Conservation (phyloP, 352 stramenopile genomes). For the Globisporangium heterothallicum region DNA sequence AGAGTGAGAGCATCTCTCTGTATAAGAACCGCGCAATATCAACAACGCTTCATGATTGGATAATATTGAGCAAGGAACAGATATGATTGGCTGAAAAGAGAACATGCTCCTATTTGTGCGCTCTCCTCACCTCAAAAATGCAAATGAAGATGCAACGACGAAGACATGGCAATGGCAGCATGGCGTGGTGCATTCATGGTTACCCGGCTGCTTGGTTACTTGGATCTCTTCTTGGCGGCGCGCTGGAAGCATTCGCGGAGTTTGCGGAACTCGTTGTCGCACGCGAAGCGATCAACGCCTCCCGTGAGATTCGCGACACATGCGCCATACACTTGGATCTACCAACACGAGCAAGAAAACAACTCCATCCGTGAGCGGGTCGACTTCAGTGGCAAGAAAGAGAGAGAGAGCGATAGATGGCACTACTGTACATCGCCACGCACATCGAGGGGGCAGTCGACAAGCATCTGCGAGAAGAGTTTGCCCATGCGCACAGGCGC, state of each 20-base stretch:
- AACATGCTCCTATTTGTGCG: slow-evolving; percentile 1
- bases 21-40: slow-evolving; percentile 3
- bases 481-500: slow-evolving; percentile 54
- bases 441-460: slow-evolving; percentile 60
- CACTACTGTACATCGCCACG: slow-evolving; percentile 1
- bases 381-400: neutral
- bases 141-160: slow-evolving; percentile 1
- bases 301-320: slow-evolving; percentile 66
- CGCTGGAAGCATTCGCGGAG: slow-evolving; percentile 63
- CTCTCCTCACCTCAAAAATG: slow-evolving; percentile 1
- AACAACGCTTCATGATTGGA: neutral
- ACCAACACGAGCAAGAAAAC: neutral
- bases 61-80: neutral
- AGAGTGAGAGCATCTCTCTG: neutral
- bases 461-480: slow-evolving; percentile 63
- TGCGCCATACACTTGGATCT: slow-evolving; percentile 80
- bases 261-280: slow-evolving; percentile 71
- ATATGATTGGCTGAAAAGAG: slow-evolving; percentile 8
- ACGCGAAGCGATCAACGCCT: slow-evolving; percentile 40
- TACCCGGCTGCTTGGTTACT: neutral
- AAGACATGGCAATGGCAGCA: slow-evolving; percentile 2
- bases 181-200: neutral
- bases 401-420: neutral
- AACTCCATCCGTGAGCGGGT: neutral
- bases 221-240: slow-evolving; percentile 25